Base-by-base conservation (phyloP, 768 basidiomycete genomes). In the Boletus fagicola region DNA sequence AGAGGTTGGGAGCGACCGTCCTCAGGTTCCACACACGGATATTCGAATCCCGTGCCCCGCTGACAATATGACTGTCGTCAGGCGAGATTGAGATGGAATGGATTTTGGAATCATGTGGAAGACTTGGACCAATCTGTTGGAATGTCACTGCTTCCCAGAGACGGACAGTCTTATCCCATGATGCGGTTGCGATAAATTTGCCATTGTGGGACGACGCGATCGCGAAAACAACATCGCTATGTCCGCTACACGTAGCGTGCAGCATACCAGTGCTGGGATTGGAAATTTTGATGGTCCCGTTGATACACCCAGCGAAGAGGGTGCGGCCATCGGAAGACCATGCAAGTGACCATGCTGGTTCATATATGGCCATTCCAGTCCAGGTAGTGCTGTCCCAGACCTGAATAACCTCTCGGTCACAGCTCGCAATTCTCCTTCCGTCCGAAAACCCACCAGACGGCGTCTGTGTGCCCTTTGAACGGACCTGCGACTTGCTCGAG, bases 91-190 rank as follows among this genome's bases (percentile, higher is more conserved):
- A 58, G 43, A 68, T 40, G 8, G 57, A 59, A 30, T 51, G 33
- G 5, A 64, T 47, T 13, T 35, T 36, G 15, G 46, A 7, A 18
- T 57, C 43, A n/a, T 68, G 66, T 38, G 24, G 43, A 42, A 68
- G 66, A n/a, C 3, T 26, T 2, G 64, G 63, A 11, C 59, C 64
- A 5, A 64, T 31, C 49, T 56, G 67, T 26, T 60, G 58, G 26
- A 64, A 56, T 3, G 66, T 61, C 20, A 30, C 44, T 0, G 56
- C 52, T 38, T 69, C 66, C 68, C 70, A 73, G 28, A 73, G 51
- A 42, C 71, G 60, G 22, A 69, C 57, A 2, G 70, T 73, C 22
- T 49, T 64, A 22, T 72, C 71, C 60, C 49, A 58, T 6, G 69
- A 73, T 1, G 61, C 70, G 7, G 70, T 71, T 4, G 60, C 70